These are phyloP conservation scores for Hypoxylon perforatum DNA, from an alignment of 495 filamentous ascomycete species.

Conservation along the genomic window DNA sequence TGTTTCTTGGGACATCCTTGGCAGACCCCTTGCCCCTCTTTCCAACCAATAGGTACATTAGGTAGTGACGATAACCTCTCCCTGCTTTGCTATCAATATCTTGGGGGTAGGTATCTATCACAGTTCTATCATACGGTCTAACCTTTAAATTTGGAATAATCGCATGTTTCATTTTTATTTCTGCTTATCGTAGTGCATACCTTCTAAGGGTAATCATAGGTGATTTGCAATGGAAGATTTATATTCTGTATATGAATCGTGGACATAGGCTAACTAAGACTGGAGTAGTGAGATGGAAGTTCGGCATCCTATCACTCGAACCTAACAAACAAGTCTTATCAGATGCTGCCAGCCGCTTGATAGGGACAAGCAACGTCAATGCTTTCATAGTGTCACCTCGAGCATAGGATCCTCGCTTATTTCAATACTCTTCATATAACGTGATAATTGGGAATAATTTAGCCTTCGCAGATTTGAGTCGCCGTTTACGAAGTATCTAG, in stretches of 20 bases:
- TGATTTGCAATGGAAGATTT: slow-evolving; percentile 1
- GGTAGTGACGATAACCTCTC: slow-evolving; percentile 3
- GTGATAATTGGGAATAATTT: too few relatives aligned
- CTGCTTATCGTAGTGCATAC: slow-evolving; percentile 12
- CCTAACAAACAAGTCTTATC: not conserved
- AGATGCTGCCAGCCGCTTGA: too few relatives aligned
- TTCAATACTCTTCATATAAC: not conserved
- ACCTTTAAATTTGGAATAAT: slow-evolving; percentile 5
- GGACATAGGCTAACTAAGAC: slow-evolving; percentile 6
- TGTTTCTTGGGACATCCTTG: slow-evolving; percentile 24
- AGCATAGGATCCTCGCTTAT: slow-evolving; percentile 3
- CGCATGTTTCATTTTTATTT: slow-evolving; percentile 4
- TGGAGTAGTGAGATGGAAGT: not conserved
- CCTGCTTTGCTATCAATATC: not conserved
- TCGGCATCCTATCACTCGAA: too few relatives aligned
- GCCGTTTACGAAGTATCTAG: too few relatives aligned
- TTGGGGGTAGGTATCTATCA: too few relatives aligned
- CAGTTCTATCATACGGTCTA: too few relatives aligned
- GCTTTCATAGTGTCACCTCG: not conserved
- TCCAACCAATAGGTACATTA: slow-evolving; percentile 11
- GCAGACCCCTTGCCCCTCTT: slow-evolving; percentile 15
- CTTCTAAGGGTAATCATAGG: not conserved
- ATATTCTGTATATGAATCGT: slow-evolving; percentile 11
- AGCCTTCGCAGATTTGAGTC: not conserved
- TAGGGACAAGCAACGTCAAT: not conserved